Evolutionary conservation across 2,329 filamentous ascomycete species (phyloP).

Genomic region (Fusarium sacchari): DNA sequence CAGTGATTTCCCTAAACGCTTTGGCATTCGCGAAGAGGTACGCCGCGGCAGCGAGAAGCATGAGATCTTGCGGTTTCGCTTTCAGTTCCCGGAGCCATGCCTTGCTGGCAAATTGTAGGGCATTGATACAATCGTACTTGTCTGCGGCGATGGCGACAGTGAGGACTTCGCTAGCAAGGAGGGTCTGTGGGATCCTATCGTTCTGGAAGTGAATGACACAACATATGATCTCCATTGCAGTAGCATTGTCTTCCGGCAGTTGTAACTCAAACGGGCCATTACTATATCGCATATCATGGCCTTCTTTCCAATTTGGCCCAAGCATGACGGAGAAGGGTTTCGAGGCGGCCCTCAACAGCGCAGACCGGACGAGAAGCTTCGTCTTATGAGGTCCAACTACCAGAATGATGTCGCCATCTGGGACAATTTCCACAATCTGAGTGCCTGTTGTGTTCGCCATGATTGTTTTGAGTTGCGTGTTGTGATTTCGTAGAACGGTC

Average conservation of each 20-base stretch:
- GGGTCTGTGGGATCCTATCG: background rate
- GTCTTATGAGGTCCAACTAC: background rate
- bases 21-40: accelerated
- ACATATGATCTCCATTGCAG: background rate
- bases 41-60: accelerated
- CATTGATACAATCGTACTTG: background rate
- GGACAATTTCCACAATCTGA: accelerated
- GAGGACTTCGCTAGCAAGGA: background rate
- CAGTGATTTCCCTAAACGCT: accelerated
- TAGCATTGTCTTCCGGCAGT: accelerated
- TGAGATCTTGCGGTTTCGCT: accelerated
- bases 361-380: background rate
- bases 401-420: background rate
- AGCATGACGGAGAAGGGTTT: background rate
- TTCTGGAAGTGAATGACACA: background rate
- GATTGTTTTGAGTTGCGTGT: background rate
- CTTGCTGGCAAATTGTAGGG: accelerated
- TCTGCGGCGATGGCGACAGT: background rate
- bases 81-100: accelerated
- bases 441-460: accelerated
- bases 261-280: accelerated
- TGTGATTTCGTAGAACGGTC: background rate
- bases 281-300: accelerated
- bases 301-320: background rate
- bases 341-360: background rate